These are phyloP conservation scores for Gracilaria caudata DNA, from an alignment of 23 red algal species.

Conservation along the genomic window DNA sequence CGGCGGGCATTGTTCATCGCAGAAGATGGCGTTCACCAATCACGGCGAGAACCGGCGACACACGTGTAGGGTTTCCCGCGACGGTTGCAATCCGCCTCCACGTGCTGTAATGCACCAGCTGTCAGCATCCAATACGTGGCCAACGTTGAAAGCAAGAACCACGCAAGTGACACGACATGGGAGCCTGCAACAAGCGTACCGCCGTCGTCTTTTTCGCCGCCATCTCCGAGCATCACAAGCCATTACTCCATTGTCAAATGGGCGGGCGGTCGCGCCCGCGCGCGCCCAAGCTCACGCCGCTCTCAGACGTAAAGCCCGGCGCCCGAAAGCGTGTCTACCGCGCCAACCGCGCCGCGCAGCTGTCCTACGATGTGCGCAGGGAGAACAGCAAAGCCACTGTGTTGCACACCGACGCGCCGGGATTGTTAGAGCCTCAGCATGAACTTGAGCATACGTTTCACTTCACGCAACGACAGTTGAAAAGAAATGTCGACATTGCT, in stretches of 20 bases:
- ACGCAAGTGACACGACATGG: no score
- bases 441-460: constrained; percentile 79
- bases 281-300: neutral
- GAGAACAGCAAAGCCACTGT: constrained; percentile 28
- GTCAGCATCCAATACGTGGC: no score
- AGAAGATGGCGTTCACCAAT: neutral
- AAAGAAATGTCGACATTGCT: constrained; percentile 44
- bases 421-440: constrained; percentile 60
- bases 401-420: constrained; percentile 65
- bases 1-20: no score
- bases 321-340: constrained; percentile 12
- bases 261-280: neutral
- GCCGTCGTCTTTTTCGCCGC: no score
- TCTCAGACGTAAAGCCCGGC: constrained; percentile 9
- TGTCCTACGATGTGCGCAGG: neutral
- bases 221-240: no score
- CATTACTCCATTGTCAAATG: no score
- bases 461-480: constrained; percentile 58
- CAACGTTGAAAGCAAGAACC: no score
- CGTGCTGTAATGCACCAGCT: no score
- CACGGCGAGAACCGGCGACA: neutral
- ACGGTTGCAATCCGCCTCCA: neutral
- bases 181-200: no score
- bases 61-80: constrained; percentile 9
- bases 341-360: constrained; percentile 10